phyloP scores from a whole-genome alignment of 306 rosid species.

The Adenanthera pavonina region DNA sequence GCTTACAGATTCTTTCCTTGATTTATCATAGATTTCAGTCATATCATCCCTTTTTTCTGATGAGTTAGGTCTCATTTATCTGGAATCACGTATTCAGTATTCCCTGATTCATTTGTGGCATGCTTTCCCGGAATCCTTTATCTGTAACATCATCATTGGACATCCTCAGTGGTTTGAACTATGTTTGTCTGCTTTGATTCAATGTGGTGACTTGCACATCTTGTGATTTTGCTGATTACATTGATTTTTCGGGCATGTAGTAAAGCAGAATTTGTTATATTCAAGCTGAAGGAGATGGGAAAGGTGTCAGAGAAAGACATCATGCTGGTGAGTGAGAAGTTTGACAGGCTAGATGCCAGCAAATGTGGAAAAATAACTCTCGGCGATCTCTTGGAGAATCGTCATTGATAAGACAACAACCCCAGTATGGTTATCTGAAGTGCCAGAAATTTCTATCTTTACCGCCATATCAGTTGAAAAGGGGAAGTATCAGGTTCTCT shows the following conservation, averaged over 20 bases:
- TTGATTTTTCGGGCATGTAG: conserved; percentile 54
- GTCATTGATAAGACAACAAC: conserved; percentile 36
- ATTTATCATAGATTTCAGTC: neutral
- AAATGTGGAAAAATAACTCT: conserved; percentile 89
- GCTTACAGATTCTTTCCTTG: conserved; percentile 10
- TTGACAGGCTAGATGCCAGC: conserved; percentile 76
- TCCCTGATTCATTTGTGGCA: neutral
- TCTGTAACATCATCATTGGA: conserved; percentile 4
- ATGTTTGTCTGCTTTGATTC: conserved; percentile 38
- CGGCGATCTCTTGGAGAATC: conserved; percentile 70
- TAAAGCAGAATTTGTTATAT: conserved; percentile 88
- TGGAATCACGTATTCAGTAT: conserved; percentile 1
- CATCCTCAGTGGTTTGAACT: conserved; percentile 17
- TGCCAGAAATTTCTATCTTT: conserved; percentile 3
- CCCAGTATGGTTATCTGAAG: neutral
- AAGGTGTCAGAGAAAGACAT: conserved; percentile 85
- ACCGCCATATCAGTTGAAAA: conserved; percentile 7
- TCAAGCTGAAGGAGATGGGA: conserved; percentile 98
- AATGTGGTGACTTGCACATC: conserved; percentile 23
- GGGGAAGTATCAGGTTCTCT: conserved; percentile 18
- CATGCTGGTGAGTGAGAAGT: conserved; percentile 70
- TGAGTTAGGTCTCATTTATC: conserved; percentile 25
- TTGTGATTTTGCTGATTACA: conserved; percentile 31
- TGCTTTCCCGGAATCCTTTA: neutral
- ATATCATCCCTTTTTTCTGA: conserved; percentile 1